Evolutionary conservation across 352 stramenopile species (phyloP).

Genomic region (Aphanomyces stellatus): DNA sequence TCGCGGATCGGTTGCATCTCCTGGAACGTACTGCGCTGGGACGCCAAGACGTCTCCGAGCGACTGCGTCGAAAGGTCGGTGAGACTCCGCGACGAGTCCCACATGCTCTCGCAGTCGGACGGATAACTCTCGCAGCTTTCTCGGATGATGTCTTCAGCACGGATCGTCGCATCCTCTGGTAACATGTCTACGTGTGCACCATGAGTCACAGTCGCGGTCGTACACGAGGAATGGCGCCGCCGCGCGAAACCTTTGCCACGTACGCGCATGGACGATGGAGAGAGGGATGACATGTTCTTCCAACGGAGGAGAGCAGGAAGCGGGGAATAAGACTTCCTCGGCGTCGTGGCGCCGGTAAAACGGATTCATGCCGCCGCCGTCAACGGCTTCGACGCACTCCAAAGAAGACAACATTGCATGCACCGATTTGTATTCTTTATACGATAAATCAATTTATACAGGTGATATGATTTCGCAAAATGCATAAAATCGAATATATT

Average conservation of each 20-base stretch:
- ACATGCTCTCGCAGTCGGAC: slow-evolving; percentile 59
- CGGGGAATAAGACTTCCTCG: neutral
- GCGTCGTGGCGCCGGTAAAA: neutral
- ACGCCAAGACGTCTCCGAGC: slow-evolving; percentile 64
- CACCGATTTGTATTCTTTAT: too few species aligned
- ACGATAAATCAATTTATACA: too few species aligned
- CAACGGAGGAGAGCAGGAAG: neutral
- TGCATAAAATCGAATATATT: neutral
- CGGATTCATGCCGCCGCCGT: neutral
- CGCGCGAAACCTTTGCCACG: neutral
- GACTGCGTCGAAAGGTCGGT: slow-evolving; percentile 61
- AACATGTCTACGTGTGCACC: slow-evolving; percentile 20
- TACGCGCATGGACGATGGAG: neutral
- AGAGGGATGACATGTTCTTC: neutral
- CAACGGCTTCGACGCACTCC: too few species aligned
- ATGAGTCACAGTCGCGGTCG: neutral
- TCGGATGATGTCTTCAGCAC: slow-evolving; percentile 78
- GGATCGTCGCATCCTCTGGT: slow-evolving; percentile 73
- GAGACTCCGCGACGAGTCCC: slow-evolving; percentile 36
- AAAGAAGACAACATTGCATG: too few species aligned
- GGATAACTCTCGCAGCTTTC: slow-evolving; percentile 71
- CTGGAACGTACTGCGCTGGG: slow-evolving; percentile 28
- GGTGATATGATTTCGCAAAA: too few species aligned
- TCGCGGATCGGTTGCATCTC: neutral
- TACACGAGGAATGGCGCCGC: neutral